Evolutionary conservation across 768 basidiomycete species (phyloP).

Genomic region (Calocybe cyanea): DNA sequence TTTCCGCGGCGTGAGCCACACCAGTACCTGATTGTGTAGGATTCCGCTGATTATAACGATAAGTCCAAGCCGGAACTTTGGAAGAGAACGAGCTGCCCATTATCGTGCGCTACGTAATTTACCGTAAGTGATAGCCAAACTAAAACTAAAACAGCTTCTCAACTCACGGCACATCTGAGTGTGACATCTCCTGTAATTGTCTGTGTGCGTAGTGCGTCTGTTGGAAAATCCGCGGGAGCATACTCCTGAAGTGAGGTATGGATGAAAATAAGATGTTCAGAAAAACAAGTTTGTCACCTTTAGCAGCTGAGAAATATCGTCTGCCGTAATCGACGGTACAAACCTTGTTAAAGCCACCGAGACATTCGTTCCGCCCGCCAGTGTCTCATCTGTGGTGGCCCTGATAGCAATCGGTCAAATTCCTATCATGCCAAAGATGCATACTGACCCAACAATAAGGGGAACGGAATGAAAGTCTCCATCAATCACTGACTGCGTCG

Average conservation of each 20-base stretch:
- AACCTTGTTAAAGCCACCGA: slow-evolving; percentile 31
- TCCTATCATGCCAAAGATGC: too few relatives aligned
- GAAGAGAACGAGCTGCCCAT: slow-evolving; percentile 39
- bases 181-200: slow-evolving; percentile 46
- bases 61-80: slow-evolving; percentile 41
- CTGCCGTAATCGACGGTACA: slow-evolving; percentile 42
- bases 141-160: neutral
- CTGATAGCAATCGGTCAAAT: slow-evolving; percentile 19
- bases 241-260: slow-evolving; percentile 32
- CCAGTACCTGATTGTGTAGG: slow-evolving; percentile 31
- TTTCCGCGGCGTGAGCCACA: slow-evolving; percentile 54
- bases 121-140: too few relatives aligned
- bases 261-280: neutral
- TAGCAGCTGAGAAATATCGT: slow-evolving; percentile 34
- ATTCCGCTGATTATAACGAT: slow-evolving; percentile 57
- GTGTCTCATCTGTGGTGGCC: slow-evolving; percentile 58
- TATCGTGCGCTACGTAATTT: slow-evolving; percentile 34
- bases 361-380: slow-evolving; percentile 38
- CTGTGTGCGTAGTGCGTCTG: slow-evolving; percentile 36
- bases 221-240: slow-evolving; percentile 39
- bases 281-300: slow-evolving; percentile 16
- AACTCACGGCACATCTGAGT: slow-evolving; percentile 51
- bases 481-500: slow-evolving; percentile 39
- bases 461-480: slow-evolving; percentile 50
- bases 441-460: slow-evolving; percentile 53